Evolutionary conservation across 2,329 filamentous ascomycete species (phyloP), one percentile per base, ranked within the genome.

Genomic region (Ophiosphaerella korrae): DNA sequence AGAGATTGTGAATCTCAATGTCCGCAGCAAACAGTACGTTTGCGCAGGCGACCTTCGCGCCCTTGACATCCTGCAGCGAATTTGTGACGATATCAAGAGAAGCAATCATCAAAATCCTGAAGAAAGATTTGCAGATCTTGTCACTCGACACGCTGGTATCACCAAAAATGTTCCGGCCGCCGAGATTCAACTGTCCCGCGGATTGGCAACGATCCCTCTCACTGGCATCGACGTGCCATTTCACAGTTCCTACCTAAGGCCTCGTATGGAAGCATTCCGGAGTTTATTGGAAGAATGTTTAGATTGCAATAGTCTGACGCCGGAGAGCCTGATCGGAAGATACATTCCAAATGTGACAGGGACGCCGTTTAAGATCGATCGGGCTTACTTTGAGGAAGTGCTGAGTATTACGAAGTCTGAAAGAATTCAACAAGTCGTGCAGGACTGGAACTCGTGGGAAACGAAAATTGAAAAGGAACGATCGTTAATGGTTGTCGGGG

Each of bases 161-260:
- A 21, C 18, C 5, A 23, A 31, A 12, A 41, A 44, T 26, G 11
- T 32, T 1, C 18, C 32, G 12, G 7, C 18, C 3, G 26, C 26
- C 2, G 18, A 43, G 13, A 18, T 42, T 8, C 6, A 33, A 1
- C 45, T 61, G 14, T 45, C 50, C 35, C 63, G 68, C 3, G 66
- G 66, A 5, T 52, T 31, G 9, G 68, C 67, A 3, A 70, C 64
- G 0, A 64, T 68, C 11, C 69, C 69, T 4, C 60, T 72, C n/a
- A 45, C 45, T n/a, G 64, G 66, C 9, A 69, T 72, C 26, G 68
- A 71, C 41, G 64, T 72, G 3, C 69, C 69, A 2, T 72, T 72
- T 46, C 69, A 72, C 52, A 66, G 60, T 7, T 55, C 52, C n/a
- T 65, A 53, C 47, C 48, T 72, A 14, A 53, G 48, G 3, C 42